Base-by-base conservation (phyloP, 1,284 basidiomycete genomes). In the Pyrrhoderma noxium region DNA sequence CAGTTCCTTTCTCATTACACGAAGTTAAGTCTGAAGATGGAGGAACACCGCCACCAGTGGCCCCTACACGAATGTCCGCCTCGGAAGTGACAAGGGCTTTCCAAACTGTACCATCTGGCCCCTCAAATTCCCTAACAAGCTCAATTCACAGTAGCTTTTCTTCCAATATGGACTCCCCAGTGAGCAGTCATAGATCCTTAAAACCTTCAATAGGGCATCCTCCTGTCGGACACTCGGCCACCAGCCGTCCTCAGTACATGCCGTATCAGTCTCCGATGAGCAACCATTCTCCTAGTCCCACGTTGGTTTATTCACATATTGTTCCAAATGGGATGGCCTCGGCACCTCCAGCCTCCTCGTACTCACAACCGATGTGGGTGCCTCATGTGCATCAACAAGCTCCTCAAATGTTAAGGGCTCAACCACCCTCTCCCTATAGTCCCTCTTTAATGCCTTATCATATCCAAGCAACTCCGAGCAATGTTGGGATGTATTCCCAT, bases 1-100 rank as follows among this genome's bases (percentile, higher is more conserved):
- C 80, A 36, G 69, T 89, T 34, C 84, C 86, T 9, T 87, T 88
- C 64, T 82, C 81, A 3, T 64, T 89, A 22, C 84, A 84, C 59
- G 87, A 89, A 53, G 82, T 87, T 49, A 89, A 89, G 62, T 85
- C 85, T 9, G 85, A 89, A 60, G 85, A 84, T 58, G 85, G 85
- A 31, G 81, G 79, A 63, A 85, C 85, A 1, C 84, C 85, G n/a
- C 81, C 84, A 14, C 69, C 77, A 16, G 67, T 71, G 40, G 69
- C 72, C 7, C 76, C 84, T 31, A 82, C 82, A 13, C 77, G 84
- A 42, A 87, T 89, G 79, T 87, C 86, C 9, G 67, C 83, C 37
- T 79, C 81, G 55, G 87, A 90, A 53, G 87, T 89, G 21, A 86
- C 83, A 13, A 79, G 84, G 54, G 85, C 86, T 21, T 90, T 90